A percentile compares a stretch with the other conserved stretches of the same genome.
Conservation (phyloP, 129 eudicot genomes). For the Chrysanthemum seticuspe region DNA sequence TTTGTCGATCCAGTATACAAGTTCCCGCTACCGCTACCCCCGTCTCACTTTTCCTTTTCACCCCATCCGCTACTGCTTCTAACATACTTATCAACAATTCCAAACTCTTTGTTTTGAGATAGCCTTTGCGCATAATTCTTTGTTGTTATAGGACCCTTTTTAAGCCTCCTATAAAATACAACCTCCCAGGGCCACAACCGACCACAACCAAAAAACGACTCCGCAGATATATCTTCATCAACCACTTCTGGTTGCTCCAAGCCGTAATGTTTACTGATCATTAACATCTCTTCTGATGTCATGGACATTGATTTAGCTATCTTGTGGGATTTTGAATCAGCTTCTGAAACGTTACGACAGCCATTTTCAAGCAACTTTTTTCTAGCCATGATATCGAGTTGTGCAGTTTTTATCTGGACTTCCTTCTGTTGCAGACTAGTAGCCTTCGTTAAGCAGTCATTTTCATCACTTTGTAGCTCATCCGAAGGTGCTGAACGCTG, state of each 20-base stretch:
- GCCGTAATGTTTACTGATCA: background rate
- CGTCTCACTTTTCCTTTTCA: background rate
- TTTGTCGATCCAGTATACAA: background rate
- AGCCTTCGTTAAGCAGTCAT: background rate
- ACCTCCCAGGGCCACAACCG: constrained; percentile 2
- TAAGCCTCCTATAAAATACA: background rate
- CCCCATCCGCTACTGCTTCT: background rate
- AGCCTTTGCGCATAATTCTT: background rate
- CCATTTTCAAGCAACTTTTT: background rate
- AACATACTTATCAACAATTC: background rate
- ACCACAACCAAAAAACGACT: background rate
- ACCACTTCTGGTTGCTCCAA: background rate
- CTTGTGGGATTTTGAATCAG: background rate
- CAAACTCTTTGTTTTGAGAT: background rate
- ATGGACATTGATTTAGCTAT: background rate
- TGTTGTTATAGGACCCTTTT: background rate
- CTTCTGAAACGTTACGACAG: background rate
- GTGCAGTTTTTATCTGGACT: background rate
- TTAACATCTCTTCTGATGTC: constrained; percentile 1
- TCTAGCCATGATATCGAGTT: background rate
- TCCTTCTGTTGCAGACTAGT: background rate
- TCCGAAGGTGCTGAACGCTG: background rate
- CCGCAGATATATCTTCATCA: background rate
- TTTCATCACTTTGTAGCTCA: background rate
- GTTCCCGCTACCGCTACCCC: background rate